Evolutionary conservation across 2,329 filamentous ascomycete genomes (phyloP).

Genomic region (Verruconis gallopava): DNA sequence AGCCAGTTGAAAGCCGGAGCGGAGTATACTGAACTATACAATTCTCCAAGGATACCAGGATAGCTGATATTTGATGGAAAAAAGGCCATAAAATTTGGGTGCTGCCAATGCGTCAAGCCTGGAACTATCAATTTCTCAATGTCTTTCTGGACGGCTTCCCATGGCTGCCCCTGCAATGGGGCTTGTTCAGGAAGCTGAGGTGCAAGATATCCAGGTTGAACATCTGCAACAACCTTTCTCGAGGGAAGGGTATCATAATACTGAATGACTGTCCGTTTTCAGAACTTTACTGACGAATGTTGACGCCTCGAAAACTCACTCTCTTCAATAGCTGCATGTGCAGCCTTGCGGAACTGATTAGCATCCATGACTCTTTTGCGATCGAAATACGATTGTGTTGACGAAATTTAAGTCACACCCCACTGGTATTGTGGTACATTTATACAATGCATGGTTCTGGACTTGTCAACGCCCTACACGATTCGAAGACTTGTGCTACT

Average conservation of each 20-base stretch:
- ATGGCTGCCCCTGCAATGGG: constrained; percentile 56
- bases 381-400: no score
- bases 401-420: no score
- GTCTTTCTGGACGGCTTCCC: constrained; percentile 69
- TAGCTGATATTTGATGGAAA: constrained; percentile 75
- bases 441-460: no score
- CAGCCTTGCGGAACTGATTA: constrained; percentile 63
- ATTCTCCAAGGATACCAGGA: constrained; percentile 77
- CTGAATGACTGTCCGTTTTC: constrained; percentile 48
- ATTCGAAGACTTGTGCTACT: no score
- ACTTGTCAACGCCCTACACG: no score
- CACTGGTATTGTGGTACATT: no score
- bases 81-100: constrained; percentile 91
- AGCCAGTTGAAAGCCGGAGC: constrained; percentile 96
- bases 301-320: constrained; percentile 40
- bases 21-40: constrained; percentile 81
- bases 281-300: background rate
- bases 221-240: constrained; percentile 60
- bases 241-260: constrained; percentile 68
- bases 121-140: constrained; percentile 80
- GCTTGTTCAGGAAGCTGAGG: constrained; percentile 58
- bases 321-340: constrained; percentile 67
- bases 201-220: constrained; percentile 75
- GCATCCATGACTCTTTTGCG: constrained; percentile 59
- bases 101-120: constrained; percentile 89